Conservation (phyloP, 768 basidiomycete genomes). For the Candolleomyces eurysporus region DNA sequence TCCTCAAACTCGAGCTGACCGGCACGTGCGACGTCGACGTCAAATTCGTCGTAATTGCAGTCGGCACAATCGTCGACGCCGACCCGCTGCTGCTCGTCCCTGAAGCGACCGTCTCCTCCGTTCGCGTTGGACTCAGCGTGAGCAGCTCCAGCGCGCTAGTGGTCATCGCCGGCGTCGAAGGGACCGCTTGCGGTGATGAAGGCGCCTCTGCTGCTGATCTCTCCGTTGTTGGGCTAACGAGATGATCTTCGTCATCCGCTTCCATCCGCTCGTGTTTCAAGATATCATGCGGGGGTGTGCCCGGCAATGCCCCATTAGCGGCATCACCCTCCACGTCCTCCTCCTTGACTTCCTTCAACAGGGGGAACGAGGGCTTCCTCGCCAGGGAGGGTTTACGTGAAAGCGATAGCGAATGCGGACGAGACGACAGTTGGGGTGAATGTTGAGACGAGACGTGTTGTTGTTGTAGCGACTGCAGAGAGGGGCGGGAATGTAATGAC, state of each 20-base stretch:
- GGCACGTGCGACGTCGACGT: background rate
- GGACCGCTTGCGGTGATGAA: too few relatives aligned
- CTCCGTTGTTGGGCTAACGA: background rate
- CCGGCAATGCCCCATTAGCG: background rate
- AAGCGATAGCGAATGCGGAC: background rate
- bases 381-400: background rate
- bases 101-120: background rate
- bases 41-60: background rate
- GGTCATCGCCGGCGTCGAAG: too few relatives aligned
- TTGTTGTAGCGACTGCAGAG: background rate
- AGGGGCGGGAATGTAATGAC: background rate
- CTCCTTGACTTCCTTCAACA: slow-evolving; percentile 1
- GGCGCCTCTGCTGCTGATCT: background rate
- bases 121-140: background rate
- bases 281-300: background rate
- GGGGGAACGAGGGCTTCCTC: background rate
- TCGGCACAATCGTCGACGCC: background rate
- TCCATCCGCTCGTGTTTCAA: too few relatives aligned
- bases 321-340: background rate
- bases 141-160: too few relatives aligned
- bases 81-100: background rate
- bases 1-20: background rate
- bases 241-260: background rate
- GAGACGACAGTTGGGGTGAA: background rate
- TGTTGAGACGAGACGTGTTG: background rate